Percentiles rank a stretch among this genome's conserved stretches.
Evolutionary conservation across 331 rosid genomes (phyloP).

Genomic region (Pyrus hybrid): DNA sequence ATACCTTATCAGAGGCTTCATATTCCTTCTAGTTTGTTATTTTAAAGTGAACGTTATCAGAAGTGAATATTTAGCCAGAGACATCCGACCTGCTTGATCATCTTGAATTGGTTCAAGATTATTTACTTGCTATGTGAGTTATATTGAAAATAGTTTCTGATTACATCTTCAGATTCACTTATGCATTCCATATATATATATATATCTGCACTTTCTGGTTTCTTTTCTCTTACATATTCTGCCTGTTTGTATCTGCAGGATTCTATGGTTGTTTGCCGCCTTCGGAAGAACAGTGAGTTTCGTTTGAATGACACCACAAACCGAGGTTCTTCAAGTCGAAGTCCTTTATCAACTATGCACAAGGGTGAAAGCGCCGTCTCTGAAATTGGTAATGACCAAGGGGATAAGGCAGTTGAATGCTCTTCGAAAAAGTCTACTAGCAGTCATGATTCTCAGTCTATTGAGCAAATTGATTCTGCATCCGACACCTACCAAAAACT

Average conservation of each 20-base stretch:
- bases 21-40: neutral
- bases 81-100: neutral
- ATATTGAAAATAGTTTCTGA: neutral
- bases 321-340: slow-evolving; percentile 45
- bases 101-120: neutral
- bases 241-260: slow-evolving; percentile 30
- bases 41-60: neutral
- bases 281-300: slow-evolving; percentile 57
- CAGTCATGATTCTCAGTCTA: slow-evolving; percentile 55
- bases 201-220: neutral
- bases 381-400: slow-evolving; percentile 35
- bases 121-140: neutral
- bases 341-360: slow-evolving; percentile 18
- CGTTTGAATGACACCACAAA: slow-evolving; percentile 34
- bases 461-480: slow-evolving; percentile 55
- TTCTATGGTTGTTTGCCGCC: slow-evolving; percentile 69
- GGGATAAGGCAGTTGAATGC: slow-evolving; percentile 46
- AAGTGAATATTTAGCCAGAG: neutral
- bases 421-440: slow-evolving; percentile 34
- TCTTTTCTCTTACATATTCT: neutral
- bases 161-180: neutral
- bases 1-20: neutral
- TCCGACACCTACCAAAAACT: slow-evolving; percentile 43
- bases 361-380: slow-evolving; percentile 37
- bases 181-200: neutral